These are phyloP conservation scores for Salix udensis DNA, from an alignment of 345 rosid species.

Conservation along the genomic window DNA sequence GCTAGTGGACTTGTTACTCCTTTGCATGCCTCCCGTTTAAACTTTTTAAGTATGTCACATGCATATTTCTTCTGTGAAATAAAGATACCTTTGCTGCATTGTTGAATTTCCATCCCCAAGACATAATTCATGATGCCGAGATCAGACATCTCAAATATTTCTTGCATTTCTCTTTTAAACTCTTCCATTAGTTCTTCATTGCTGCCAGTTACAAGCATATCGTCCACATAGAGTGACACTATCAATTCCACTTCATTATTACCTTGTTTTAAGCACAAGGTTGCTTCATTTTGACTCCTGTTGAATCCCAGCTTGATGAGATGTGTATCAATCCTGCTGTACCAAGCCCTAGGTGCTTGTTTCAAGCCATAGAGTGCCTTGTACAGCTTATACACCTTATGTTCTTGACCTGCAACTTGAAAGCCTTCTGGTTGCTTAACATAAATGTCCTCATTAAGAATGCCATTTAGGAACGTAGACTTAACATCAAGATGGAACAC, in stretches of 20 bases:
- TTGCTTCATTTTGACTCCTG: too few relatives aligned
- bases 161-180: not conserved
- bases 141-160: too few relatives aligned
- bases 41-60: not conserved
- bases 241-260: rapidly evolving
- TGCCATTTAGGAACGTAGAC: not conserved
- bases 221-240: too few relatives aligned
- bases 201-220: not conserved
- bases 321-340: too few relatives aligned
- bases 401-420: not conserved
- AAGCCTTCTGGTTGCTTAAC: not conserved
- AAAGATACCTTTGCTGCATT: not conserved
- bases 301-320: too few relatives aligned
- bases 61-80: not conserved
- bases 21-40: not conserved
- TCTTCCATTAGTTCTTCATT: not conserved
- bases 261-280: too few relatives aligned
- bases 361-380: too few relatives aligned
- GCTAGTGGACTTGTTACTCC: not conserved
- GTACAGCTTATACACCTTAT: too few relatives aligned
- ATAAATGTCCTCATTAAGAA: not conserved
- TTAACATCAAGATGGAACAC: not conserved
- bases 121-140: not conserved
- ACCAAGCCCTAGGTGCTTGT: too few relatives aligned
- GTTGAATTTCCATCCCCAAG: not conserved